Conservation (phyloP, 768 basidiomycete species). For the Wakefieldia striispora region DNA sequence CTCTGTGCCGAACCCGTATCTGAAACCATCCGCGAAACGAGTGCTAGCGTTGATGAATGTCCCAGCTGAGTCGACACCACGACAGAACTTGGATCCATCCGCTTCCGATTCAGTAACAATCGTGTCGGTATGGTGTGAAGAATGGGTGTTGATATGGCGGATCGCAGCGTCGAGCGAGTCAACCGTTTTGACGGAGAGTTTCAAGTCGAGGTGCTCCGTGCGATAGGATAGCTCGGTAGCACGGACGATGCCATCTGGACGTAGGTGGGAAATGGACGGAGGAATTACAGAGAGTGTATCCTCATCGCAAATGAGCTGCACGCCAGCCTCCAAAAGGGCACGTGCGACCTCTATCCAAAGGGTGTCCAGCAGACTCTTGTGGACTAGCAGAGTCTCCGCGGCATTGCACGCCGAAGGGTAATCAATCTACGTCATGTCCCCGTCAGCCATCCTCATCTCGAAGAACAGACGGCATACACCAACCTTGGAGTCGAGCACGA, state of each 20-base stretch:
- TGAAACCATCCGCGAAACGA: slow-evolving; percentile 93
- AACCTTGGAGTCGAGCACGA: slow-evolving; percentile 92
- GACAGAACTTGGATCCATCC: slow-evolving; percentile 71
- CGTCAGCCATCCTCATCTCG: background rate
- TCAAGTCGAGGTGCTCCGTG: slow-evolving; percentile 87
- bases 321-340: slow-evolving; percentile 64
- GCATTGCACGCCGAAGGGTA: slow-evolving; percentile 98
- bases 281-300: slow-evolving; percentile 57
- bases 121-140: slow-evolving; percentile 92
- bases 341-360: slow-evolving; percentile 81
- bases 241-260: slow-evolving; percentile 47
- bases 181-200: slow-evolving; percentile 75
- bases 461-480: slow-evolving; percentile 5
- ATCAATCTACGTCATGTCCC: slow-evolving; percentile 54
- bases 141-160: slow-evolving; percentile 86
- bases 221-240: slow-evolving; percentile 67
- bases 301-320: slow-evolving; percentile 79
- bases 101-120: slow-evolving; percentile 82
- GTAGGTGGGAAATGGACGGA: slow-evolving; percentile 33
- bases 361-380: slow-evolving; percentile 64
- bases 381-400: slow-evolving; percentile 85
- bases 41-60: slow-evolving; percentile 95
- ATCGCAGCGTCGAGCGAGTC: slow-evolving; percentile 75
- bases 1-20: slow-evolving; percentile 97
- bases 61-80: slow-evolving; percentile 88